Percentiles rank a stretch among this genome's conserved stretches.
Evolutionary conservation across 768 basidiomycete genomes (phyloP).

Genomic region (Boletus pseudo-olivaceus): DNA sequence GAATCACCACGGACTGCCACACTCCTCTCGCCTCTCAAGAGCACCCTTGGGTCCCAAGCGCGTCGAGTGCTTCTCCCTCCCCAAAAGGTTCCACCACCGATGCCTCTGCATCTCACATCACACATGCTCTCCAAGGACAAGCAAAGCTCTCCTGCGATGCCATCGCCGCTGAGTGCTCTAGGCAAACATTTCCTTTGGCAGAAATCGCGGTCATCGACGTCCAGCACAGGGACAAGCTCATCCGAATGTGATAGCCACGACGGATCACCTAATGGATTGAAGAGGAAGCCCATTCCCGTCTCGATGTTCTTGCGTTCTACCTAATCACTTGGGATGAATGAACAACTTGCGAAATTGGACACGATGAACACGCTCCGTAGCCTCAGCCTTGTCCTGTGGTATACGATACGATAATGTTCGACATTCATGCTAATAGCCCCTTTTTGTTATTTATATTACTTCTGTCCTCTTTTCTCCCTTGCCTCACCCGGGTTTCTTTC

Average conservation of each 20-base stretch:
- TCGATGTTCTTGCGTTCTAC: slow-evolving; percentile 47
- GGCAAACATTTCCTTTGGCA: slow-evolving; percentile 13
- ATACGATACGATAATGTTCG: slow-evolving; percentile 12
- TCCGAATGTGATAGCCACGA: slow-evolving; percentile 40
- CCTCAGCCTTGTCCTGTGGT: background rate
- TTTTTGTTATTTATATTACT: background rate
- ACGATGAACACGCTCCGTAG: background rate
- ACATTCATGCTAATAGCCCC: slow-evolving; percentile 15
- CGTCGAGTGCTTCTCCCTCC: slow-evolving; percentile 4
- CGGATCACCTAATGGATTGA: slow-evolving; percentile 36
- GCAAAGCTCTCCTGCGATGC: background rate
- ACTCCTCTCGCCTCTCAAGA: slow-evolving; percentile 32
- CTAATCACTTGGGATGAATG: slow-evolving; percentile 3
- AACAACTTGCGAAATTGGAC: background rate
- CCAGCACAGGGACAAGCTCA: slow-evolving; percentile 30
- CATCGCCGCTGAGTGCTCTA: slow-evolving; percentile 11
- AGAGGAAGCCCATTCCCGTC: slow-evolving; percentile 63
- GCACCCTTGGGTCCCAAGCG: slow-evolving; percentile 34
- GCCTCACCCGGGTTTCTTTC: background rate
- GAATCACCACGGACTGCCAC: slow-evolving; percentile 24
- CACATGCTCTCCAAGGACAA: slow-evolving; percentile 6
- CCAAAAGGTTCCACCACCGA: slow-evolving; percentile 6
- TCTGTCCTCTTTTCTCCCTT: background rate
- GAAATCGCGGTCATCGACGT: slow-evolving; percentile 24
- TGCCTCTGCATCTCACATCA: background rate